phyloP scores from a whole-genome alignment of 202 grass and related monocot genomes.

The Carex sylvatica region DNA sequence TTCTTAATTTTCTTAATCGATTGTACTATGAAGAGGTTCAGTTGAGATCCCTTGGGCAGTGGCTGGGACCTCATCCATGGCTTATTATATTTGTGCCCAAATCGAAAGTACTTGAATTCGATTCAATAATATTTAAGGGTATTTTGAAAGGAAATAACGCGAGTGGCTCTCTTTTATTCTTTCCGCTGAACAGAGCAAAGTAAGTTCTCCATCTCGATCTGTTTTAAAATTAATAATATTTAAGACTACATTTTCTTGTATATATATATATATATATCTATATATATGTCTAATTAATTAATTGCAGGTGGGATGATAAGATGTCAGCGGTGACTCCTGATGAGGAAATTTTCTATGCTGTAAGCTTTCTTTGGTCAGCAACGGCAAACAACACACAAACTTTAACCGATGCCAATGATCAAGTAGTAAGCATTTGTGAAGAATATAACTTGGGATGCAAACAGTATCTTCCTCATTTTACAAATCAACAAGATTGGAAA shows the following conservation, averaged over 20 bases:
- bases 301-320: conserved; percentile 48
- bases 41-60: conserved; percentile 35
- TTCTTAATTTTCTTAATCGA: conserved; percentile 56
- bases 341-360: conserved; percentile 62
- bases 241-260: not conserved
- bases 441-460: conserved; percentile 46
- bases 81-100: conserved; percentile 58
- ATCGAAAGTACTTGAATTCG: conserved; percentile 64
- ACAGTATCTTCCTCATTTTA: conserved; percentile 57
- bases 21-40: conserved; percentile 32
- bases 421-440: conserved; percentile 53
- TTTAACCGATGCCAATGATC: conserved; percentile 46
- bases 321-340: conserved; percentile 63
- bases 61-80: conserved; percentile 77
- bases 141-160: conserved; percentile 50
- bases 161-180: conserved; percentile 47
- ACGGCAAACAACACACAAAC: conserved; percentile 7
- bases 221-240: not conserved
- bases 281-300: too few species aligned
- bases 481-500: conserved; percentile 29
- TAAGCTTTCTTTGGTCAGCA: conserved; percentile 45
- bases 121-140: conserved; percentile 47
- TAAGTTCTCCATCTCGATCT: conserved; percentile 18
- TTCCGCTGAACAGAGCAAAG: conserved; percentile 63
- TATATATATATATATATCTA: too few species aligned